Conservation (phyloP, 2,329 filamentous ascomycete genomes). For the Harringtonia lauricola region DNA sequence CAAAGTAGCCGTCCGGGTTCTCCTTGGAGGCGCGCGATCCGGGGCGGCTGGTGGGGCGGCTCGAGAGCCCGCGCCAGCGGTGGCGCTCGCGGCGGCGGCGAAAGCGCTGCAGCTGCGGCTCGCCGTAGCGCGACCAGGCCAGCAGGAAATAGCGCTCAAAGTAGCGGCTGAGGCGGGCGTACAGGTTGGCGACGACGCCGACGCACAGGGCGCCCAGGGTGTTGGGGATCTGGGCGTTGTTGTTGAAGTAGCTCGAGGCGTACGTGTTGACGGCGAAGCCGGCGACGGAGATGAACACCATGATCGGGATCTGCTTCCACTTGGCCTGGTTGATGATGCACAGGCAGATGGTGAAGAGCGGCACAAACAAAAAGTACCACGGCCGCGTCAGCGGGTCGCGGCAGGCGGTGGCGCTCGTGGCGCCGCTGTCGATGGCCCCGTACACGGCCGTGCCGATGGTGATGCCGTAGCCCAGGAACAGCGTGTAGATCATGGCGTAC, state of each 20-base stretch:
- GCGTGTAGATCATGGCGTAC: conserved; percentile 62
- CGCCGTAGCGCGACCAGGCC: conserved; percentile 38
- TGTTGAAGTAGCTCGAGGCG: conserved; percentile 51
- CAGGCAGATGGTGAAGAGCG: conserved; percentile 56
- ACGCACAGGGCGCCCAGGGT: conserved; percentile 68
- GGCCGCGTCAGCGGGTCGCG: conserved; percentile 33
- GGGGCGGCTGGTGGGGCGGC: not conserved
- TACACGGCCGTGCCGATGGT: conserved; percentile 56
- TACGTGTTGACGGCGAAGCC: conserved; percentile 72
- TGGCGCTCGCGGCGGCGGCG: not conserved
- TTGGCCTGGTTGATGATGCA: conserved; percentile 58
- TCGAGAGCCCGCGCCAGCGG: not conserved
- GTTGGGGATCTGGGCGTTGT: conserved; percentile 65
- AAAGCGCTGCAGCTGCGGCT: conserved; percentile 23
- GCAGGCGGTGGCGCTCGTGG: conserved; percentile 29
- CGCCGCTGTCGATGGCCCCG: conserved; percentile 45
- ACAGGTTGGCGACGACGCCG: conserved; percentile 68
- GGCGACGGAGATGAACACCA: conserved; percentile 61
- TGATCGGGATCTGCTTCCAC: conserved; percentile 65
- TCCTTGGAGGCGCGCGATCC: not conserved
- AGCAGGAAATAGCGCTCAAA: conserved; percentile 44
- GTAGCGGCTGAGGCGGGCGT: conserved; percentile 55
- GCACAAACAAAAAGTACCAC: conserved; percentile 46
- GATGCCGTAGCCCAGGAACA: conserved; percentile 63
- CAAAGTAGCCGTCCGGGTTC: conserved; percentile 3